Evolutionary conservation across 73 alveolate species (phyloP).

Genomic region (Paramecium caudatum): DNA sequence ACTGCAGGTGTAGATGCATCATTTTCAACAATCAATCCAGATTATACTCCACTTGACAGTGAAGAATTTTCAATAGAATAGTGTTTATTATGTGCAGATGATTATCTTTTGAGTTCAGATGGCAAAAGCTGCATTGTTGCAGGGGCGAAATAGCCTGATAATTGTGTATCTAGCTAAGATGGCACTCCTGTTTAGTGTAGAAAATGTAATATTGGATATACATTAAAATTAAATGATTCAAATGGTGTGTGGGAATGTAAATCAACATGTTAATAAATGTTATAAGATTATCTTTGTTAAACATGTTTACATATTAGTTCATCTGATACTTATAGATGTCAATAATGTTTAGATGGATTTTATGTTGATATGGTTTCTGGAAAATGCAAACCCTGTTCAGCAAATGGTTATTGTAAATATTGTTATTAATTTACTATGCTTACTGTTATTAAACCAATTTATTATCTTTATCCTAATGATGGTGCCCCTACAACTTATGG

Average conservation of each 20-base stretch:
- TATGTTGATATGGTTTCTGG: conserved; percentile 16
- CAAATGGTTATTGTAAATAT: background rate
- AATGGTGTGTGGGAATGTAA: background rate
- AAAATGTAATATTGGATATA: background rate
- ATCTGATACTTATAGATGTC: background rate
- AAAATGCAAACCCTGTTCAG: background rate
- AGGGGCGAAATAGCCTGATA: background rate
- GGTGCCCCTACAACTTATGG: background rate
- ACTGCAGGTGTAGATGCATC: conserved; percentile 3
- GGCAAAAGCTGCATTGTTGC: background rate
- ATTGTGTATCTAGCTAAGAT: background rate
- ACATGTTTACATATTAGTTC: background rate
- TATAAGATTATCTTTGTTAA: conserved; percentile 29
- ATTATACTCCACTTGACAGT: background rate
- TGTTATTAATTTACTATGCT: background rate
- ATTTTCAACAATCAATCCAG: background rate
- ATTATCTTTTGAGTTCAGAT: background rate
- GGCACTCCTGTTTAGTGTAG: background rate
- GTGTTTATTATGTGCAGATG: conserved; percentile 13
- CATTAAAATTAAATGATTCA: background rate
- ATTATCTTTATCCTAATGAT: background rate
- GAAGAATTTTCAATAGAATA: background rate
- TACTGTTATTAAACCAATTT: background rate
- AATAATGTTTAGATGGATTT: conserved; percentile 29
- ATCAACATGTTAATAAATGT: background rate